These are phyloP conservation scores for Penicillium carneum DNA, from an alignment of 2,329 filamentous ascomycete genomes.

Conservation along the genomic window DNA sequence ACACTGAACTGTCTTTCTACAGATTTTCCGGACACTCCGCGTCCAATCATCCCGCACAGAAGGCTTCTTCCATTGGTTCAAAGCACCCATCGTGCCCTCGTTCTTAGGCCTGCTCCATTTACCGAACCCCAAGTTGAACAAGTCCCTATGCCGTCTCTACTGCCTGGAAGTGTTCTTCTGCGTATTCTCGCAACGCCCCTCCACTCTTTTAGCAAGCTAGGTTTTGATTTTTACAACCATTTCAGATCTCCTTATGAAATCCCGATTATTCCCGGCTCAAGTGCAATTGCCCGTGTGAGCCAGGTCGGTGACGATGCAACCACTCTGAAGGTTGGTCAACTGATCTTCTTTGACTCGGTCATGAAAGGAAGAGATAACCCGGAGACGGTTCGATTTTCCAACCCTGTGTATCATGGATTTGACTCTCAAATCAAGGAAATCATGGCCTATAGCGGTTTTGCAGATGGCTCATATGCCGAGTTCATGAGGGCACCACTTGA, in stretches of 20 bases:
- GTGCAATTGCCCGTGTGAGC: neutral
- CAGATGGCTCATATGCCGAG: neutral
- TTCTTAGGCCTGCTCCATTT: neutral
- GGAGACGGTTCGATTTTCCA: neutral
- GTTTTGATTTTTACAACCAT: neutral
- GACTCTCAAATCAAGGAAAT: neutral
- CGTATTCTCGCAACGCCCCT: neutral
- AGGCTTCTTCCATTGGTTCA: neutral
- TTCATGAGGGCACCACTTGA: neutral
- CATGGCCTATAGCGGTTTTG: neutral
- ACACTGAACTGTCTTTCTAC: neutral
- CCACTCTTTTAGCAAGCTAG: neutral
- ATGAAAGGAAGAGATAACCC: neutral
- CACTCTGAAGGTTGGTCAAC: neutral
- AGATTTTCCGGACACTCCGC: neutral
- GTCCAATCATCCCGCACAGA: neutral
- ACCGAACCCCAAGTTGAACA: neutral
- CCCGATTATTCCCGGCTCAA: neutral
- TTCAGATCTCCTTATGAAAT: neutral
- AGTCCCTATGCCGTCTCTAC: neutral
- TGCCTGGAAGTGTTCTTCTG: neutral
- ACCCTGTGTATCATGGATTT: neutral
- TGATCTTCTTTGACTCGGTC: neutral
- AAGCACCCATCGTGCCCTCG: neutral
- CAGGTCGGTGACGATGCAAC: neutral